Conservation (phyloP, 805 yeast species). For the Metschnikowia hibisci region DNA sequence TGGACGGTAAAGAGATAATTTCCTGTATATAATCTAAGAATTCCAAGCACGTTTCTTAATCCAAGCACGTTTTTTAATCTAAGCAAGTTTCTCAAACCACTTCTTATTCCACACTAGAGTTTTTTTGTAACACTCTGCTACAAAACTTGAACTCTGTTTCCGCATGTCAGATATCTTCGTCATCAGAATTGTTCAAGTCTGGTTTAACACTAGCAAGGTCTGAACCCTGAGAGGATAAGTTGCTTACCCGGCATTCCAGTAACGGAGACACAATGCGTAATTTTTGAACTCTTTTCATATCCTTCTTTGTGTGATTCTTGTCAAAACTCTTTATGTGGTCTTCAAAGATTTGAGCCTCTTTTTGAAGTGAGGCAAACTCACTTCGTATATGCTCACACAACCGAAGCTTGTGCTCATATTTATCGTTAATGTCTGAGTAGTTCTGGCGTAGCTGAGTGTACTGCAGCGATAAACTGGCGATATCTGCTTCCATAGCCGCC, state of each 20-base stretch:
- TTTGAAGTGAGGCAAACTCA: slow-evolving; percentile 20
- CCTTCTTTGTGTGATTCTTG: slow-evolving; percentile 11
- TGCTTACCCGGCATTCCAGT: slow-evolving; percentile 7
- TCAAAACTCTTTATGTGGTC: slow-evolving; percentile 5
- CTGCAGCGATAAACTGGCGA: slow-evolving; percentile 61
- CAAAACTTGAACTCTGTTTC: too few relatives aligned
- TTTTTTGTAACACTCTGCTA: too few relatives aligned
- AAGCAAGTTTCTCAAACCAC: neutral
- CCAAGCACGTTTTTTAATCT: too few relatives aligned
- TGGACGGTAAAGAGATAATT: slow-evolving; percentile 57
- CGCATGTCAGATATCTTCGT: slow-evolving; percentile 12
- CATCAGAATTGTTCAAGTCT: slow-evolving; percentile 18
- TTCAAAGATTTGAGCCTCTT: slow-evolving; percentile 13
- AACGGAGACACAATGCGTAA: slow-evolving; percentile 9
- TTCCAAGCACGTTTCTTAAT: too few relatives aligned
- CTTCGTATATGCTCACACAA: slow-evolving; percentile 22
- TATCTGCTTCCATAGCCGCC: slow-evolving; percentile 38
- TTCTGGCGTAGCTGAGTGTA: slow-evolving; percentile 62
- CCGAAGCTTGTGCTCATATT: slow-evolving; percentile 23
- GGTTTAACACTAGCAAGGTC: too few relatives aligned
- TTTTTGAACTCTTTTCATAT: slow-evolving; percentile 18
- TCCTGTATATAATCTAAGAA: slow-evolving; percentile 8
- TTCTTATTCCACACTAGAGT: neutral
- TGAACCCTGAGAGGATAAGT: slow-evolving; percentile 11
- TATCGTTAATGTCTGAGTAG: slow-evolving; percentile 19